Evolutionary conservation across 495 filamentous ascomycete species (phyloP), one percentile per base, ranked within the genome.

Genomic region (Neurospora pannonica): DNA sequence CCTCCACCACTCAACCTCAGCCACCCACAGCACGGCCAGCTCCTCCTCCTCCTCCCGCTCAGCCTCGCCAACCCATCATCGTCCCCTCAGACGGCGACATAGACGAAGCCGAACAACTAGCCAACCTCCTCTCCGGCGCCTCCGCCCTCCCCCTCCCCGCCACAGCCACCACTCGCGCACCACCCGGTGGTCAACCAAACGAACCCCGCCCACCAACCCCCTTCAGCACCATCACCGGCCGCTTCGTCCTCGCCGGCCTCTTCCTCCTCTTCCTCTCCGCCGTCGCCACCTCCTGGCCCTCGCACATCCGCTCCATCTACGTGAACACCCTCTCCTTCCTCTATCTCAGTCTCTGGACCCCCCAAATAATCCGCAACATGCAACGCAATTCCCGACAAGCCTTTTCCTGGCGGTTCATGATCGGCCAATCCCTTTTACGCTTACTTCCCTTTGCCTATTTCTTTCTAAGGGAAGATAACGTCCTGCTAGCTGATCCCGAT

Each of bases 381-480:
- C 90, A 92, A 82, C 92, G 96, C 34, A 97, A 97, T 81, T 97
- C 93, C 80, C 92, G 95, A 39, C 92, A 93, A 78, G 93, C 94
- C 3, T 86, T 97, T 5, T 87, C 90, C 6, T 97, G 94, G 94
- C 90, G 92, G 67, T 99, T 94, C 79, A 90, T 98, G 71, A 78
- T 94, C 54, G 95, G 95, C 3, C 91, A 97, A 78, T 95, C 92
- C 71, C 78, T 91, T 21, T 86, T 97, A 0, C 89, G 96, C 0
- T 81, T 97, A 2, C 78, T 90, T 7, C 95, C 96, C 3, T 90
- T 97, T 72, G 79, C 90, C 0, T 97, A 98, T 77, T 93, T 98
- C 77, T 93, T 93, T 72, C 88, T 90, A 10, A 86, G 88, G 48
- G 79, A 84, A 37, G 88, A 89, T 48, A 99, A 98, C 76, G 88